Evolutionary conservation across 2,329 filamentous ascomycete species (phyloP).

Genomic region (Exophiala phaeomuriformis): DNA sequence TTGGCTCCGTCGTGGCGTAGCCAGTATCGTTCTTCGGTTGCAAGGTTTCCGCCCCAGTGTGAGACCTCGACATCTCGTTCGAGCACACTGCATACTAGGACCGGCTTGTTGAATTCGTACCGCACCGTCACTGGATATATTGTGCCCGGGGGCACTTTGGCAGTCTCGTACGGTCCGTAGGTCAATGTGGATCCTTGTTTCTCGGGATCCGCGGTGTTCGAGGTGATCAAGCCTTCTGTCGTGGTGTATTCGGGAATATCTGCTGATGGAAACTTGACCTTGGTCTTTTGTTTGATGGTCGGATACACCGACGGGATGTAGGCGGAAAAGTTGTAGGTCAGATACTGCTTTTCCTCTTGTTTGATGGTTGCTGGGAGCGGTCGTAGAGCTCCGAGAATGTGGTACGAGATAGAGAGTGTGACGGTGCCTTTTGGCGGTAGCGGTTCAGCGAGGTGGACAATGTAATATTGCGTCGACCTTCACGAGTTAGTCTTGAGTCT

Average conservation of each 20-base stretch:
- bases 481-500: background rate
- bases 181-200: constrained; percentile 79
- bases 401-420: constrained; percentile 81
- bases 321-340: constrained; percentile 76
- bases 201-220: constrained; percentile 56
- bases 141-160: constrained; percentile 67
- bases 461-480: constrained; percentile 74
- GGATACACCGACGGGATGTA: constrained; percentile 77
- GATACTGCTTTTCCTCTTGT: constrained; percentile 82
- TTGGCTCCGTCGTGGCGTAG: constrained; percentile 80
- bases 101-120: constrained; percentile 91
- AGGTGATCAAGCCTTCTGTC: constrained; percentile 50
- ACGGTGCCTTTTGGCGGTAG: constrained; percentile 70
- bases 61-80: constrained; percentile 92
- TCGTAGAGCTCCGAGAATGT: constrained; percentile 66
- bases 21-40: constrained; percentile 89
- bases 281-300: constrained; percentile 92
- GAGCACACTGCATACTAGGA: constrained; percentile 69
- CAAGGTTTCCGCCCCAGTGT: constrained; percentile 96
- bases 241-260: constrained; percentile 81
- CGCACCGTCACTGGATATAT: constrained; percentile 66
- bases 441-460: constrained; percentile 67
- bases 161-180: constrained; percentile 75
- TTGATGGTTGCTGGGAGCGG: constrained; percentile 74
- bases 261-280: constrained; percentile 74